Percentiles rank a stretch among this genome's conserved stretches.
Evolutionary conservation across 768 basidiomycete species (phyloP).

Genomic region (Udeniomyces megalosporus): DNA sequence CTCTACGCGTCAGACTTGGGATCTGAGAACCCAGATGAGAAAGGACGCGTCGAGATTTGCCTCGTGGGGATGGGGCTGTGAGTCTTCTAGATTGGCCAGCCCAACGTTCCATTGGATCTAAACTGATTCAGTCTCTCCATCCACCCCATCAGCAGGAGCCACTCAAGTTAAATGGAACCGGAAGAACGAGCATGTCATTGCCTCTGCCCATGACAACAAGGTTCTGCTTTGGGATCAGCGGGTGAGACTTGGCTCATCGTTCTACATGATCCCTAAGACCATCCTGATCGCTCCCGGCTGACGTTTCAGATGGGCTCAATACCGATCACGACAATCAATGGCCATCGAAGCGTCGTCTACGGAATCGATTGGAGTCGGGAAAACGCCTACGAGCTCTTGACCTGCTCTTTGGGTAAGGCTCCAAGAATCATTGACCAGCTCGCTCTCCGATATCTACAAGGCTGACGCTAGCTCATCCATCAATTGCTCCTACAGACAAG

Average conservation of each 20-base stretch:
- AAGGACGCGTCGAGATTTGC: constrained; percentile 9
- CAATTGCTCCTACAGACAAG: constrained; percentile 40
- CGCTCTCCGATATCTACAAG: neutral
- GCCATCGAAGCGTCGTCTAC: constrained; percentile 84
- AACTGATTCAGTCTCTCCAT: neutral
- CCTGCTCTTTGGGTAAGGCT: constrained; percentile 53
- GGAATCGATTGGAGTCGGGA: constrained; percentile 91
- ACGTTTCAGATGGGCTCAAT: constrained; percentile 63
- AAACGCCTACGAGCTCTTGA: constrained; percentile 60
- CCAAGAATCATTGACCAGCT: too few relatives aligned
- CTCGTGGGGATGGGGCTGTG: constrained; percentile 15
- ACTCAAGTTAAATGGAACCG: constrained; percentile 98
- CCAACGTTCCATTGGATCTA: too few relatives aligned
- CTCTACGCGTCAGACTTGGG: constrained; percentile 42
- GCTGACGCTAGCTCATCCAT: neutral
- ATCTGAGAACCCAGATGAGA: constrained; percentile 34
- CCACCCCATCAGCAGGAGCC: constrained; percentile 43
- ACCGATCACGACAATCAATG: constrained; percentile 54
- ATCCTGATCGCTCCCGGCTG: too few relatives aligned
- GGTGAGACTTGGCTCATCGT: too few relatives aligned
- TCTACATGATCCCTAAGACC: too few relatives aligned
- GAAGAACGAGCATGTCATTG: constrained; percentile 66
- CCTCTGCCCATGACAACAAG: constrained; percentile 72
- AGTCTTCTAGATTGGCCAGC: too few relatives aligned
- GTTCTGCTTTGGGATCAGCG: constrained; percentile 90